These are phyloP conservation scores for Microbotryum intermedium DNA, from an alignment of 1,284 basidiomycete species.

Conservation along the genomic window DNA sequence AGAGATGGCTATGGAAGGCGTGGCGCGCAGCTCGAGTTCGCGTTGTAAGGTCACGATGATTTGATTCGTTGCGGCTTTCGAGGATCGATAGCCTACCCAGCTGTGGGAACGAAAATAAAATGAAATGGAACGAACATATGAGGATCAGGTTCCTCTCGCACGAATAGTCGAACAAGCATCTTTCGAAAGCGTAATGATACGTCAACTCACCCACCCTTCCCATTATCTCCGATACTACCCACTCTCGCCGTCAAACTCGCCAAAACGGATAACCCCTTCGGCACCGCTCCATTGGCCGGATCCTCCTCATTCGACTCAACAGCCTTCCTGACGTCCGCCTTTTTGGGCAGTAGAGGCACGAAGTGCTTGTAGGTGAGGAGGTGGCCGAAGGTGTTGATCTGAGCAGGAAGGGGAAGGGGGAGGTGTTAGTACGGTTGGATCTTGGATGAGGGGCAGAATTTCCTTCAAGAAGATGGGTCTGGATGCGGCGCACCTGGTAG, in stretches of 20 bases:
- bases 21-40: slow-evolving; percentile 29
- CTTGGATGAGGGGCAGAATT: background rate
- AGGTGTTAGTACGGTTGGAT: background rate
- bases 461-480: background rate
- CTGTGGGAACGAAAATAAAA: background rate
- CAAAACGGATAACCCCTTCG: slow-evolving; percentile 38
- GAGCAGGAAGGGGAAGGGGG: slow-evolving; percentile 22
- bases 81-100: slow-evolving; percentile 36
- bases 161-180: no score
- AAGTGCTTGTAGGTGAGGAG: slow-evolving; percentile 47
- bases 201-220: slow-evolving; percentile 38
- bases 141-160: no score
- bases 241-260: slow-evolving; percentile 45
- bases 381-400: slow-evolving; percentile 47
- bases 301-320: slow-evolving; percentile 31
- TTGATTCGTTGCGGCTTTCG: slow-evolving; percentile 40
- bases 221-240: slow-evolving; percentile 44
- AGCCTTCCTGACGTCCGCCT: slow-evolving; percentile 34
- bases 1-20: slow-evolving; percentile 15
- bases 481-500: slow-evolving; percentile 31
- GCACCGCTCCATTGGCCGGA: slow-evolving; percentile 40
- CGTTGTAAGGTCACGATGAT: slow-evolving; percentile 35
- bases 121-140: no score
- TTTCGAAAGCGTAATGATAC: no score
- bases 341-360: slow-evolving; percentile 43